Percentiles rank a stretch among this genome's conserved stretches.
phyloP scores from a whole-genome alignment of 1,284 basidiomycete genomes.

The Fomes fomentarius region DNA sequence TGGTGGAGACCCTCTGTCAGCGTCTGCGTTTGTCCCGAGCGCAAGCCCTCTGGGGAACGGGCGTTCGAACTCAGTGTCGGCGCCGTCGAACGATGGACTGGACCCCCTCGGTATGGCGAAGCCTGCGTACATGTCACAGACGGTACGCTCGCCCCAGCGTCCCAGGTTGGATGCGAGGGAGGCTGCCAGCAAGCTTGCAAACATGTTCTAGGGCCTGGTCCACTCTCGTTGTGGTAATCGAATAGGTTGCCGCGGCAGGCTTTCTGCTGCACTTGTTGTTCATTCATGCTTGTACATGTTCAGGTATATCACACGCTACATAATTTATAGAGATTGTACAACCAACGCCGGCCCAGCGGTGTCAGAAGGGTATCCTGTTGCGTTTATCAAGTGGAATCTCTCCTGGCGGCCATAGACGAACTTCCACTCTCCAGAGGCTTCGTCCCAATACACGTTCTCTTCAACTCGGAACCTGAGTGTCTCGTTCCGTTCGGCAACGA shows the following conservation, averaged over 20 bases:
- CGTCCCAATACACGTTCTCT: constrained; percentile 53
- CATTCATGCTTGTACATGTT: constrained; percentile 1
- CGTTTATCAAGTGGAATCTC: constrained; percentile 45
- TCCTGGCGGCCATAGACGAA: constrained; percentile 56
- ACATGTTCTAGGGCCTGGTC: constrained; percentile 65
- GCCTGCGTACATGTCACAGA: constrained; percentile 64
- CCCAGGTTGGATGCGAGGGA: constrained; percentile 76
- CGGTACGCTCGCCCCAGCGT: constrained; percentile 67
- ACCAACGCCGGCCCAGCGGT: neutral
- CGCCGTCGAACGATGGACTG: constrained; percentile 38
- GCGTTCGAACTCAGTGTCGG: constrained; percentile 21
- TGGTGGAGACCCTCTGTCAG: constrained; percentile 23
- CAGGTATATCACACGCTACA: neutral
- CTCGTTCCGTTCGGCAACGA: constrained; percentile 51
- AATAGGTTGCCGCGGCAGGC: neutral
- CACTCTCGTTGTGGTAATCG: neutral
- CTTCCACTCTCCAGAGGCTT: constrained; percentile 42
- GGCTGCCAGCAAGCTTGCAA: constrained; percentile 86
- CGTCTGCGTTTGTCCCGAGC: constrained; percentile 18
- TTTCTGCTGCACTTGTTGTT: neutral
- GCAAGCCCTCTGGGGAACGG: constrained; percentile 20
- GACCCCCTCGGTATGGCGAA: constrained; percentile 67
- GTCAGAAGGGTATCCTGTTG: constrained; percentile 14
- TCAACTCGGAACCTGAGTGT: constrained; percentile 50
- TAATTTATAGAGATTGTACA: constrained; percentile 17